These are phyloP conservation scores for Cercophora sp. DNA, from an alignment of 495 filamentous ascomycete genomes.

Conservation along the genomic window DNA sequence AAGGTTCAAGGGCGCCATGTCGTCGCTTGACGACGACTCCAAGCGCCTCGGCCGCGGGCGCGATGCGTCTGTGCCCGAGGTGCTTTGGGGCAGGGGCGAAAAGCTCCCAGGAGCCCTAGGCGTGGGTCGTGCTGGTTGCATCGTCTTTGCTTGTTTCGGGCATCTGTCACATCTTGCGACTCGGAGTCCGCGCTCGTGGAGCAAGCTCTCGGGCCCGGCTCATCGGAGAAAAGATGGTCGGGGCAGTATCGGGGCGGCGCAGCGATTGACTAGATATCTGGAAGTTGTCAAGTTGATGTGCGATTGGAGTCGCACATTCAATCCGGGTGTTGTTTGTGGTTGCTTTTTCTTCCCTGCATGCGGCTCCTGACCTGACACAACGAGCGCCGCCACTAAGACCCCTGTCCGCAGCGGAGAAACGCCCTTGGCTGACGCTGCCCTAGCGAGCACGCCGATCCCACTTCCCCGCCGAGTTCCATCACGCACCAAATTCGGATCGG, in stretches of 20 bases:
- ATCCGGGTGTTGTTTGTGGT: not conserved
- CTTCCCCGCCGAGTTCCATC: not conserved
- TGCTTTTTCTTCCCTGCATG: not conserved
- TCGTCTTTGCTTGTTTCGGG: slow-evolving; percentile 27
- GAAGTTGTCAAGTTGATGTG: too few relatives aligned
- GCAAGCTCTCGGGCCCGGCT: too few relatives aligned
- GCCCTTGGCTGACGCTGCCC: not conserved
- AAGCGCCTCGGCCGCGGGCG: slow-evolving; percentile 36
- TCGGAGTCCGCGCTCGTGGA: slow-evolving; percentile 6
- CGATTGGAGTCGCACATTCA: too few relatives aligned
- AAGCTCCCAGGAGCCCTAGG: slow-evolving; percentile 52
- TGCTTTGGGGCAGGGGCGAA: slow-evolving; percentile 49
- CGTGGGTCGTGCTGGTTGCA: slow-evolving; percentile 48
- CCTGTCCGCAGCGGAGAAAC: not conserved
- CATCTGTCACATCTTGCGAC: slow-evolving; percentile 34
- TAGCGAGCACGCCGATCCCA: not conserved
- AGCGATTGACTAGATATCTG: too few relatives aligned
- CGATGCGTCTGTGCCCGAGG: slow-evolving; percentile 27
- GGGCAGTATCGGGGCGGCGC: too few relatives aligned
- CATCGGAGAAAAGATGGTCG: too few relatives aligned
- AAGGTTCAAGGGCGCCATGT: slow-evolving; percentile 29
- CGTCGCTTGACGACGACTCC: slow-evolving; percentile 44
- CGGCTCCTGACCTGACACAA: not conserved
- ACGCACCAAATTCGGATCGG: not conserved
- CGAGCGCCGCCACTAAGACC: not conserved